These are phyloP conservation scores for Alternaria metachromatica DNA, from an alignment of 2,329 filamentous ascomycete genomes.

Conservation along the genomic window DNA sequence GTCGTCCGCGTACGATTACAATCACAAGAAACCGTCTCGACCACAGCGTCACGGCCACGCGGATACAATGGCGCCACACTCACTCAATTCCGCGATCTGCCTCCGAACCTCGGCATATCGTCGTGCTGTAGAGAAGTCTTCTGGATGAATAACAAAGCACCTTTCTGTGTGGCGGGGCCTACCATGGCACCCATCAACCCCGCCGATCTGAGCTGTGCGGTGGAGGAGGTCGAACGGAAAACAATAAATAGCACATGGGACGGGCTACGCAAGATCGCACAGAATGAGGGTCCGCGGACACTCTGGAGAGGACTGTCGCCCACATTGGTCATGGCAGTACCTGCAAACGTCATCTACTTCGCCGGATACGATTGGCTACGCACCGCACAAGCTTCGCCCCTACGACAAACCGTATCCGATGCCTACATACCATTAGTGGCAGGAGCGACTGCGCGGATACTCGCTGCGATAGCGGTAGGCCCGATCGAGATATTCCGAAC, in stretches of 20 bases:
- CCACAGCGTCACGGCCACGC: slow-evolving; percentile 57
- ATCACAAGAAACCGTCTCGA: slow-evolving; percentile 70
- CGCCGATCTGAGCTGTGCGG: slow-evolving; percentile 70
- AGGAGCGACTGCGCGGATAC: slow-evolving; percentile 76
- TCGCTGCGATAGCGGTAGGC: slow-evolving; percentile 82
- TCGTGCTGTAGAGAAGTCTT: slow-evolving; percentile 97
- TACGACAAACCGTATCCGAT: slow-evolving; percentile 64
- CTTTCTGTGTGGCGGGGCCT: slow-evolving; percentile 77
- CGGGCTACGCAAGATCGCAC: slow-evolving; percentile 90
- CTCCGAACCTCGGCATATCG: slow-evolving; percentile 87
- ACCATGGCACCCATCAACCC: slow-evolving; percentile 54
- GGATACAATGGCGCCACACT: slow-evolving; percentile 37
- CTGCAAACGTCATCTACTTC: slow-evolving; percentile 97
- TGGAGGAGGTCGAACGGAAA: slow-evolving; percentile 82
- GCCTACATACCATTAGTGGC: slow-evolving; percentile 80
- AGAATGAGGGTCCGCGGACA: slow-evolving; percentile 85
- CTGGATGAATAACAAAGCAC: slow-evolving; percentile 85
- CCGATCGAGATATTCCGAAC: slow-evolving; percentile 96
- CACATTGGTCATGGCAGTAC: slow-evolving; percentile 90
- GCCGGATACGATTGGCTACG: slow-evolving; percentile 97
- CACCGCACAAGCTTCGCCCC: slow-evolving; percentile 73
- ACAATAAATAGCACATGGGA: slow-evolving; percentile 92
- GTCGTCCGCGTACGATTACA: slow-evolving; percentile 95
- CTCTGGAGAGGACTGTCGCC: slow-evolving; percentile 95
- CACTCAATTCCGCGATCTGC: slow-evolving; percentile 69